These are phyloP conservation scores for Hippophae gyantsensis DNA, from an alignment of 306 rosid species.

Conservation along the genomic window DNA sequence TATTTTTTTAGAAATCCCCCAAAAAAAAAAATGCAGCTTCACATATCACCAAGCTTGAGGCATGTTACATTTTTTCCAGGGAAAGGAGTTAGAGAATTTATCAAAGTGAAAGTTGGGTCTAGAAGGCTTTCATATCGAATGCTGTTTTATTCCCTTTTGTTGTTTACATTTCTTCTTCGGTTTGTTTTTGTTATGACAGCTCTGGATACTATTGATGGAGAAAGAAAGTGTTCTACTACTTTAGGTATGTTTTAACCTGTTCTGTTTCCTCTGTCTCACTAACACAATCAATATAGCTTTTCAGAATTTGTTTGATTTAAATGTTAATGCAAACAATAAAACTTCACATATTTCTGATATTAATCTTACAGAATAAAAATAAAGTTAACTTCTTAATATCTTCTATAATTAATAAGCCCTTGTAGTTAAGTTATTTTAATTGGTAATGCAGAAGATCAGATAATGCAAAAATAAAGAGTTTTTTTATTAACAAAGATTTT, in stretches of 20 bases:
- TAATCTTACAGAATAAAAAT: not conserved
- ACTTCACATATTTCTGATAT: slow-evolving; percentile 15
- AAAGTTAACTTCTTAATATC: too few relatives aligned
- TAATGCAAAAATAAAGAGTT: too few relatives aligned
- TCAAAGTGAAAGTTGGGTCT: slow-evolving; percentile 76
- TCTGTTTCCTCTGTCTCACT: not conserved
- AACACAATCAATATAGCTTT: too few relatives aligned
- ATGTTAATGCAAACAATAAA: not conserved
- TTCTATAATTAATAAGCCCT: too few relatives aligned
- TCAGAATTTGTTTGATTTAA: too few relatives aligned
- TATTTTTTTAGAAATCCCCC: slow-evolving; percentile 11
- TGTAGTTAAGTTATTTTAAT: too few relatives aligned
- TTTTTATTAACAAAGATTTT: too few relatives aligned
- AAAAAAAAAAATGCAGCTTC: slow-evolving; percentile 63
- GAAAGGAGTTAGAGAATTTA: slow-evolving; percentile 83
- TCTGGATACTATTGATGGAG: slow-evolving; percentile 89
- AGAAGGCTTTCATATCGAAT: slow-evolving; percentile 67
- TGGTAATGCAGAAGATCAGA: too few relatives aligned
- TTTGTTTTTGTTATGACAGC: slow-evolving; percentile 84
- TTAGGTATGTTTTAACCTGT: slow-evolving; percentile 39
- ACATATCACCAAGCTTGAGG: slow-evolving; percentile 93
- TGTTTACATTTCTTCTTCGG: slow-evolving; percentile 87
- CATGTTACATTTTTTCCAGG: slow-evolving; percentile 86
- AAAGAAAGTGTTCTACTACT: slow-evolving; percentile 65
- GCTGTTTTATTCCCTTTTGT: slow-evolving; percentile 83